A percentile compares a stretch with the other conserved stretches of the same genome.
Evolutionary conservation across 2,329 filamentous ascomycete genomes (phyloP).

Genomic region (Cordyceps tenuipes): DNA sequence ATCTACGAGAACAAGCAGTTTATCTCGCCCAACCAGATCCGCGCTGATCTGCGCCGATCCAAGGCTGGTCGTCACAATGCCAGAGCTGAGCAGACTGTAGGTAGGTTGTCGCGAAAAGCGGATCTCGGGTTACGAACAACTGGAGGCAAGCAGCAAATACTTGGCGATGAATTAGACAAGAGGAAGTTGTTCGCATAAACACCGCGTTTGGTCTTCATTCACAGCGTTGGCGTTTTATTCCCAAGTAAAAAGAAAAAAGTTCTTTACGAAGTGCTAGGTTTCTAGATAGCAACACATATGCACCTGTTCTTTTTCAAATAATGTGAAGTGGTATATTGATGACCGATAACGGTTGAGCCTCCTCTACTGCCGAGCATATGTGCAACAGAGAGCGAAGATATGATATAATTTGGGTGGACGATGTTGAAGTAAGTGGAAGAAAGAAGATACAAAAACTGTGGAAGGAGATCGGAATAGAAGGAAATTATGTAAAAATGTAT

Average conservation of each 20-base stretch:
- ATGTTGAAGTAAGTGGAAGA: too few species aligned
- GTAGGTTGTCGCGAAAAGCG: conserved; percentile 65
- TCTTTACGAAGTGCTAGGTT: background rate
- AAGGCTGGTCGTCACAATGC: conserved; percentile 73
- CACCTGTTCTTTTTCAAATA: too few species aligned
- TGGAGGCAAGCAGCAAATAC: conserved; percentile 49
- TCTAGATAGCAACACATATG: too few species aligned
- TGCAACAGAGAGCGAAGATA: too few species aligned
- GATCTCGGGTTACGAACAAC: conserved; percentile 66
- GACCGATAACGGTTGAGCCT: background rate
- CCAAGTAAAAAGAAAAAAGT: background rate
- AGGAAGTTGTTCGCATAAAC: conserved; percentile 63
- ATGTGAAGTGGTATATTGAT: background rate
- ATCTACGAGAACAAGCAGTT: conserved; percentile 99
- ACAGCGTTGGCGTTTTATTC: conserved; percentile 10
- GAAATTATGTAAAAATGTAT: too few species aligned
- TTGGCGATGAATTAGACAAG: conserved; percentile 66
- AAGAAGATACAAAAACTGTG: too few species aligned
- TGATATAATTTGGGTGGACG: too few species aligned
- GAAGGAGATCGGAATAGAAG: too few species aligned
- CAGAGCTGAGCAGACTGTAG: conserved; percentile 64
- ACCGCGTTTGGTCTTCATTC: conserved; percentile 9
- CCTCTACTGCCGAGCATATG: background rate
- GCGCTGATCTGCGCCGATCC: conserved; percentile 66
- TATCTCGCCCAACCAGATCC: conserved; percentile 89